These are phyloP conservation scores for Poronia punctata DNA, from an alignment of 495 filamentous ascomycete genomes.

Conservation along the genomic window DNA sequence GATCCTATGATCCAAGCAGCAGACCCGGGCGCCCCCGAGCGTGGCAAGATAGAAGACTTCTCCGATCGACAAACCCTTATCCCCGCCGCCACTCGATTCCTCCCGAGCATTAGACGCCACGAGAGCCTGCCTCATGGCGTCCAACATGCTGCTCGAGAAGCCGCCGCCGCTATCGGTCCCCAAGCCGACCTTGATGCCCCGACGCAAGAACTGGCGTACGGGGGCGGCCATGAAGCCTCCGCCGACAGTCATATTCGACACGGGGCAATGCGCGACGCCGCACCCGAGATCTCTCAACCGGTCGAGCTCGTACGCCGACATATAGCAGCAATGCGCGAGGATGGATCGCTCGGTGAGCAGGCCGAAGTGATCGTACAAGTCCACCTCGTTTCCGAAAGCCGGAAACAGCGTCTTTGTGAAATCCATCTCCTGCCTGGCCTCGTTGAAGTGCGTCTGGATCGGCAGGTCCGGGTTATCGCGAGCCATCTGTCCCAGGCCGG, in stretches of 20 bases:
- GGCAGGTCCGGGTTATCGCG: conserved; percentile 43
- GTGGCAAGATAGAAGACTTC: conserved; percentile 59
- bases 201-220: conserved; percentile 47
- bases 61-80: conserved; percentile 40
- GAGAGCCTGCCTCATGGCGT: conserved; percentile 53
- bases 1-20: conserved; percentile 46
- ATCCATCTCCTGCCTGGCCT: conserved; percentile 48
- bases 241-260: conserved; percentile 56
- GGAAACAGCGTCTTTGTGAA: conserved; percentile 49
- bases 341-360: conserved; percentile 50
- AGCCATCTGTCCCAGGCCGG: conserved; percentile 46
- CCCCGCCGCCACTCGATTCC: conserved; percentile 38
- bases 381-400: conserved; percentile 43
- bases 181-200: conserved; percentile 57
- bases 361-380: conserved; percentile 48
- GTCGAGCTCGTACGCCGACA: conserved; percentile 47
- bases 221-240: conserved; percentile 56
- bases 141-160: conserved; percentile 50
- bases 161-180: conserved; percentile 66
- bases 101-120: conserved; percentile 53
- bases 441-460: conserved; percentile 62
- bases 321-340: conserved; percentile 57
- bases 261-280: conserved; percentile 57
- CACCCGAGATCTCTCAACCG: conserved; percentile 41
- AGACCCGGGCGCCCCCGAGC: conserved; percentile 54